These are phyloP conservation scores for Aspergillus luchuensis DNA, from an alignment of 2,329 filamentous ascomycete genomes.

Conservation along the genomic window DNA sequence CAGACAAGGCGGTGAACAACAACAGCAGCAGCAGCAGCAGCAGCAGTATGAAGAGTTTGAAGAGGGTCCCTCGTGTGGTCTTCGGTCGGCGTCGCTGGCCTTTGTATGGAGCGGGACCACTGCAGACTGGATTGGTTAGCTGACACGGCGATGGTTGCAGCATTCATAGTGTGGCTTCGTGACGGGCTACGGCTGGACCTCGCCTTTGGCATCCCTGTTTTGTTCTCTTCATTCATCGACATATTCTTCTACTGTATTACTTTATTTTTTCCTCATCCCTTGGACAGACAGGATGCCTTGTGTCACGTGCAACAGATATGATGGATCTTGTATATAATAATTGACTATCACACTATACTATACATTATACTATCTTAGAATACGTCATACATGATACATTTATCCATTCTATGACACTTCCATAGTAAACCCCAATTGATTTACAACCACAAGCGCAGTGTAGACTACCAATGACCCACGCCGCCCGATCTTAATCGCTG, in stretches of 20 bases:
- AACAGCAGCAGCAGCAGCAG: not conserved
- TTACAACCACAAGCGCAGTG: too few species aligned
- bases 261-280: too few species aligned
- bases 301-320: too few species aligned
- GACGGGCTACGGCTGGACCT: not conserved
- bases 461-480: too few species aligned
- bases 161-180: not conserved
- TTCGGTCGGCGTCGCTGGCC: slow-evolving; percentile 4
- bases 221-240: too few species aligned
- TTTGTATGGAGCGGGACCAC: not conserved
- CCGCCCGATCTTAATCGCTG: too few species aligned
- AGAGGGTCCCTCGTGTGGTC: not conserved
- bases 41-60: not conserved
- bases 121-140: slow-evolving; percentile 1
- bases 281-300: too few species aligned
- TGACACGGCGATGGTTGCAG: not conserved
- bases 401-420: too few species aligned
- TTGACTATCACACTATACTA: not conserved
- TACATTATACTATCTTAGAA: not conserved
- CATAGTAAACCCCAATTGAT: too few species aligned
- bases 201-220: too few species aligned
- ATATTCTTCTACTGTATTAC: too few species aligned
- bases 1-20: not conserved
- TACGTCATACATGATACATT: not conserved
- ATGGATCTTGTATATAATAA: not conserved